Evolutionary conservation across 2,329 filamentous ascomycete species (phyloP), one percentile per base, ranked within the genome.

Genomic region (Myriangium duriaei): DNA sequence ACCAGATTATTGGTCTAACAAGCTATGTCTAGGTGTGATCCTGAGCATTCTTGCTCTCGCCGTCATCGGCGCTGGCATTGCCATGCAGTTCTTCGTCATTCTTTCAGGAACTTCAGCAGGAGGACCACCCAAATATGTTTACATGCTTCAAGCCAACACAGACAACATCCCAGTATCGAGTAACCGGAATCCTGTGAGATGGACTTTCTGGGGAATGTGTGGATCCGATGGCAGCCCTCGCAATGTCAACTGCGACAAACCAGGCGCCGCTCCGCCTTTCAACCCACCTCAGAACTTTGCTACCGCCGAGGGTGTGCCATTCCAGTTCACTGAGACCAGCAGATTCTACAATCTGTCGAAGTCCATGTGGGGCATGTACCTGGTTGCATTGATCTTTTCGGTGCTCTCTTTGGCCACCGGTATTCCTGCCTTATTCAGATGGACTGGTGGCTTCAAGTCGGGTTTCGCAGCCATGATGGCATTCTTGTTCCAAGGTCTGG

Each of bases 161-260:
- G 65, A 63, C 19, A 77, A 78, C 33, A 45, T 36, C 34, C 21
- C 21, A 7, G 42, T 44, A 29, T 79, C 84, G 10, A 73, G 78
- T 37, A 45, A 67, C 35, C 57, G 59, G 31, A 65, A 67, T 45
- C 64, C 65, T 12, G 79, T 84, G 10, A 78, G 88, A 63, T 96
- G 88, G 88, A 92, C 86, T 24, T 93, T 81, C 63, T 91, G 92
- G 68, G 79, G 82, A 58, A 67, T 92, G 44, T 93, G 87, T 63
- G 74, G 77, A 37, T 63, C 63, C 44, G 73, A 44, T 24, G 58
- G 63, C 32, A 67, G 68, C 18, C 21, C 21, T 7, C 58, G 77
- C 55, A 67, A 65, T 36, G 62, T 55, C 37, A 58, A 81, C 60
- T 95, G 85, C 61, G 71, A 75, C 43, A 52, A 52, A 1, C 58